A percentile compares a stretch with the other conserved stretches of the same genome.
Evolutionary conservation across 495 filamentous ascomycete genomes (phyloP).

Genomic region (Tuber brumale): DNA sequence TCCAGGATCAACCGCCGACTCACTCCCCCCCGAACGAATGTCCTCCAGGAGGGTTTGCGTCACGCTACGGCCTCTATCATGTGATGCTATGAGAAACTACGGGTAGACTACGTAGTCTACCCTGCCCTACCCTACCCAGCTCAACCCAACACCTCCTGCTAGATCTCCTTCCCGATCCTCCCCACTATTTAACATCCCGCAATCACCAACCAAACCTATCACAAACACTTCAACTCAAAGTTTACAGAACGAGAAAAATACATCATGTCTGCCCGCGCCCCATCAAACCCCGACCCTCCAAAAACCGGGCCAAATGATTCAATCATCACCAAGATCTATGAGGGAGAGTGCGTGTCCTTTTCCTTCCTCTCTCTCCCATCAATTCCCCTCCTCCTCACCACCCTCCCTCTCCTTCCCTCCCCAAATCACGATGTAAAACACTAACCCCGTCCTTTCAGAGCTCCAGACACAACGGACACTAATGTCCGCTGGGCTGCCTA

Average conservation of each 20-base stretch:
- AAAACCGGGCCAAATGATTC: constrained; percentile 60
- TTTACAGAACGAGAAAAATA: not conserved
- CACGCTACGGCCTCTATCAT: not conserved
- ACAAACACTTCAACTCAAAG: not conserved
- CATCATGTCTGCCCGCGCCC: constrained; percentile 28
- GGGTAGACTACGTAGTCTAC: no score
- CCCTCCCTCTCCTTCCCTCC: constrained; percentile 15
- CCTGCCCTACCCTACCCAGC: not conserved
- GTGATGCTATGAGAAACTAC: no score
- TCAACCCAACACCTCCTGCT: not conserved
- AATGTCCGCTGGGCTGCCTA: constrained; percentile 89
- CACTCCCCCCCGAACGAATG: not conserved
- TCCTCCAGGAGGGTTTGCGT: constrained; percentile 9
- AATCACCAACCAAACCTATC: not conserved
- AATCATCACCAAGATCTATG: constrained; percentile 69
- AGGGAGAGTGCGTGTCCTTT: constrained; percentile 64
- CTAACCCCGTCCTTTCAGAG: constrained; percentile 48
- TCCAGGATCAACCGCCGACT: not conserved
- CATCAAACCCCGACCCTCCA: constrained; percentile 52
- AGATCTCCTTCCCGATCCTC: not conserved
- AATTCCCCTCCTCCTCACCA: constrained; percentile 9
- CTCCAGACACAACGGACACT: constrained; percentile 72
- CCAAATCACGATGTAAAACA: constrained; percentile 14
- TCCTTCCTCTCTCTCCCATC: not conserved
- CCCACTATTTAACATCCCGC: not conserved